Base-by-base conservation (phyloP, 1,284 basidiomycete genomes). In the Cryptococcus floricola region DNA sequence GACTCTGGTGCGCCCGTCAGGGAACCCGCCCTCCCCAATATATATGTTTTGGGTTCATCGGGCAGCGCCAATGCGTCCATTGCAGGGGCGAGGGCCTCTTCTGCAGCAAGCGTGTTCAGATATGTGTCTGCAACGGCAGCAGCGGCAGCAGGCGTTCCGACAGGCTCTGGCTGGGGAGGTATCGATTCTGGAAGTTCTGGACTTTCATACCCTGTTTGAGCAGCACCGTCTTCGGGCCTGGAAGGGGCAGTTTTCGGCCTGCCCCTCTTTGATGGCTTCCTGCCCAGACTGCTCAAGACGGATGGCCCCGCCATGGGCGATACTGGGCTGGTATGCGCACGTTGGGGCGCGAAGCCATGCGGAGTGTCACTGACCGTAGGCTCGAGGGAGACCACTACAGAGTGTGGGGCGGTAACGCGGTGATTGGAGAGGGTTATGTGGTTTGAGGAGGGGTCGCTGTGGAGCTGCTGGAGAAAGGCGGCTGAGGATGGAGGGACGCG, bases 401-500 rank as follows among this genome's bases (percentile, higher is more conserved):
- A 54, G 18, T 44, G 18, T 43, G 57, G 43, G 34, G 56, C 53
- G 25, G 46, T 45, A 16, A 48, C 58, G 13, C 60, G 56, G 2
- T 60, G 42, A 12, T 60, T 50, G 3, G 65, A 57, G 12, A 75
- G 56, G 3, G 69, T 71, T 48, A 77, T 68, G 61, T 77, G 75
- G 50, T 72, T 69, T 6, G 71, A 68, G 3, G 61, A 60, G 6
- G 75, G 75, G 50, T 71, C 68, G 52, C 64, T 72, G 53, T 77
- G 75, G 1, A 77, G 69, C 38, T 73, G 73, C 48, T 69, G 69
- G 4, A 74, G 68, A 37, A 77, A 71, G 7, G 68, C 67, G 18
- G 71, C 69, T 37, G 71, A 70, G 10, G 59, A 57, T 38, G 59
- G 43, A 5, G 58, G 53, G 28, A 55, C 42, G 18, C 53, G 53